Evolutionary conservation across 495 filamentous ascomycete genomes (phyloP).

Genomic region (Hypoxylon intermedium): DNA sequence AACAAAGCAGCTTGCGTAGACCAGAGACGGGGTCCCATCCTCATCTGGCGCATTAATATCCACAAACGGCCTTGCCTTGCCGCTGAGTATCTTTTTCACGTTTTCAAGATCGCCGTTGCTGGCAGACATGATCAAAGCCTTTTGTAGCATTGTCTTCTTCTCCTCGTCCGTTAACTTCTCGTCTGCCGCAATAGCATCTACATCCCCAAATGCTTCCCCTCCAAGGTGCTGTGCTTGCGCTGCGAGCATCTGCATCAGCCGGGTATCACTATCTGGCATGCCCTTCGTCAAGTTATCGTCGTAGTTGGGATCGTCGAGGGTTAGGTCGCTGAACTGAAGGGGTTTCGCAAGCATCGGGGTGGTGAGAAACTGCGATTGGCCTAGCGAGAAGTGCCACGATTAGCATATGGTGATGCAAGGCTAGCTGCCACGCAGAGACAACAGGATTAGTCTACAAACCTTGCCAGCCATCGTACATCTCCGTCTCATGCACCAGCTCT

Average conservation of each 20-base stretch:
- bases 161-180: constrained; percentile 75
- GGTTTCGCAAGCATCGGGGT: constrained; percentile 83
- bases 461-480: constrained; percentile 99
- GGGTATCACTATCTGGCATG: constrained; percentile 80
- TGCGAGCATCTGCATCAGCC: constrained; percentile 94
- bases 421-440: background rate
- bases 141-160: constrained; percentile 83
- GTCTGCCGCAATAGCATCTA: constrained; percentile 77
- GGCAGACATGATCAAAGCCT: constrained; percentile 90
- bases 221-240: constrained; percentile 86
- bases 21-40: constrained; percentile 91
- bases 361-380: constrained; percentile 92
- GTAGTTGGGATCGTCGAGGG: constrained; percentile 76
- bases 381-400: constrained; percentile 55
- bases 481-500: constrained; percentile 75
- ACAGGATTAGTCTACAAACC: constrained; percentile 59
- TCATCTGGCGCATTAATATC: constrained; percentile 92
- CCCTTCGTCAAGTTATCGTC: constrained; percentile 65
- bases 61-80: constrained; percentile 76
- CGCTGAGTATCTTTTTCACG: constrained; percentile 75
- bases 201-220: constrained; percentile 73
- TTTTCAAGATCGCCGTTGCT: constrained; percentile 93
- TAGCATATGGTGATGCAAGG: constrained; percentile 22
- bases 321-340: constrained; percentile 78
- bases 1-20: constrained; percentile 99